These are phyloP conservation scores for Colletotrichum sp. DNA, from an alignment of 2,329 filamentous ascomycete genomes.

Conservation along the genomic window DNA sequence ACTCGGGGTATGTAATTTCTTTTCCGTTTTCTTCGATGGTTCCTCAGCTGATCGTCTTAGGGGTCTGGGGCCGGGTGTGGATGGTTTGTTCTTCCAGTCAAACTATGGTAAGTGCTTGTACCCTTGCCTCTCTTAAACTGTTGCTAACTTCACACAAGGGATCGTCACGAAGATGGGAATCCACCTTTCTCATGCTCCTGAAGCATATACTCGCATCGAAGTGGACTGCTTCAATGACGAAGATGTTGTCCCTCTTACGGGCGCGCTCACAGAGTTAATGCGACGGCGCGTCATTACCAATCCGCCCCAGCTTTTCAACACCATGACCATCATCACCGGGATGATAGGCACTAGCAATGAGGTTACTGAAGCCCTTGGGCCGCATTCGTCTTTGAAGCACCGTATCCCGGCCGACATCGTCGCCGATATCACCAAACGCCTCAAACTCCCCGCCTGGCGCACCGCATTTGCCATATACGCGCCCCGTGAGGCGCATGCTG, in stretches of 20 bases:
- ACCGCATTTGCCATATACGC: not conserved
- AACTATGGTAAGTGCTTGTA: not conserved
- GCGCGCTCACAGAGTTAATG: slow-evolving; percentile 26
- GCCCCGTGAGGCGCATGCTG: not conserved
- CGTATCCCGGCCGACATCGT: not conserved
- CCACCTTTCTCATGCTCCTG: not conserved
- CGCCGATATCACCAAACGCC: not conserved
- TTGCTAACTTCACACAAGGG: not conserved
- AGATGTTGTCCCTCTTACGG: slow-evolving; percentile 31
- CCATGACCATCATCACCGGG: slow-evolving; percentile 30
- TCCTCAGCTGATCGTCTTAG: not conserved
- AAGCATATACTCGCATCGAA: not conserved
- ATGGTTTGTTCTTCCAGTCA: slow-evolving; percentile 20
- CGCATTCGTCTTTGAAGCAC: not conserved
- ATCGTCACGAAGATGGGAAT: not conserved
- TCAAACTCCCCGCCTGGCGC: not conserved
- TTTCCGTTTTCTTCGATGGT: not conserved
- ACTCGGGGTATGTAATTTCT: not conserved
- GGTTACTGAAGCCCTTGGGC: not conserved
- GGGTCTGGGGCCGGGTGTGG: slow-evolving; percentile 21
- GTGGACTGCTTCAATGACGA: not conserved
- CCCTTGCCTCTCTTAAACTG: not conserved
- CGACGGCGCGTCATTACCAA: slow-evolving; percentile 37
- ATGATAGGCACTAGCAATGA: not conserved
- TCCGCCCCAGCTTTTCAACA: slow-evolving; percentile 34